These are phyloP conservation scores for Bretschneidera sinensis DNA, from an alignment of 345 rosid genomes.

Conservation along the genomic window DNA sequence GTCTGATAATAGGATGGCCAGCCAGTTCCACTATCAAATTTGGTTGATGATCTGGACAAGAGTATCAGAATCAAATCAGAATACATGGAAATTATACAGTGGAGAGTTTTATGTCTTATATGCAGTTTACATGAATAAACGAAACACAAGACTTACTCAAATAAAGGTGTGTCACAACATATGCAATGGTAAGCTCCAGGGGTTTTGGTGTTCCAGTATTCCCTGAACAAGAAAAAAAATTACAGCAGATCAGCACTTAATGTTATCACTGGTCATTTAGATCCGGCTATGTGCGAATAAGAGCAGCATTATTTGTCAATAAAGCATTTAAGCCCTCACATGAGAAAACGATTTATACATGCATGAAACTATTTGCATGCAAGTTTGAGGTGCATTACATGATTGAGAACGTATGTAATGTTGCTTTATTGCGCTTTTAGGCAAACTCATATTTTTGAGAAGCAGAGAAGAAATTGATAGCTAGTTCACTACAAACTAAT, in stretches of 20 bases:
- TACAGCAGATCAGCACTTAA: not conserved
- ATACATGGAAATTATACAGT: not conserved
- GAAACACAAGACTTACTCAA: constrained; percentile 45
- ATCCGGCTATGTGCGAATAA: too few relatives aligned
- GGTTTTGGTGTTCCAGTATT: constrained; percentile 79
- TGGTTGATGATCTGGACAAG: constrained; percentile 66
- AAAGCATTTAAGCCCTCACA: too few relatives aligned
- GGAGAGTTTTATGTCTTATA: not conserved
- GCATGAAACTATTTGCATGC: too few relatives aligned
- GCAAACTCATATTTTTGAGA: too few relatives aligned
- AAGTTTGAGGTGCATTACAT: too few relatives aligned
- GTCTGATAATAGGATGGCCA: constrained; percentile 94
- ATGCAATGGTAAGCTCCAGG: constrained; percentile 80
- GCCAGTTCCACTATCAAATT: constrained; percentile 97
- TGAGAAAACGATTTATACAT: too few relatives aligned
- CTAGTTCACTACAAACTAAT: too few relatives aligned
- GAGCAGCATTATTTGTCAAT: too few relatives aligned
- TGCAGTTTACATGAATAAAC: not conserved
- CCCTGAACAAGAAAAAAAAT: constrained; percentile 33
- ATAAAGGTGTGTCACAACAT: constrained; percentile 77
- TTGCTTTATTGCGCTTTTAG: too few relatives aligned
- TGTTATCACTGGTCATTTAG: too few relatives aligned
- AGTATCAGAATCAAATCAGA: constrained; percentile 6
- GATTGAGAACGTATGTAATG: too few relatives aligned
- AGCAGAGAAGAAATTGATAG: too few relatives aligned